Conservation (phyloP, 768 basidiomycete genomes). For the Dioszegia aurantiaca region DNA sequence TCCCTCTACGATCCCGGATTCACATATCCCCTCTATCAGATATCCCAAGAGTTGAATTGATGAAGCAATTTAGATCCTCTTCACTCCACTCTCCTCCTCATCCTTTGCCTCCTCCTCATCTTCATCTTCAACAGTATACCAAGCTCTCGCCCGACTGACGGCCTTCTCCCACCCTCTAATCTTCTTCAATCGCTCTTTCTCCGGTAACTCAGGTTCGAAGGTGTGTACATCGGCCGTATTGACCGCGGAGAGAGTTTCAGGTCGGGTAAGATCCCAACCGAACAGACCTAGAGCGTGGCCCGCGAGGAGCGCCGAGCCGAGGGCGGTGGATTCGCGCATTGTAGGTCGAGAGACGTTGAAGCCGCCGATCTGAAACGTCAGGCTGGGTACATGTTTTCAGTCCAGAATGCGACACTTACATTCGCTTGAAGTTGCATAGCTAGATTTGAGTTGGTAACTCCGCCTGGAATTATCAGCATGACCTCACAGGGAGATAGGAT, state of each 20-base stretch:
- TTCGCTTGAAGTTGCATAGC: slow-evolving; percentile 57
- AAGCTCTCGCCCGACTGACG: slow-evolving; percentile 74
- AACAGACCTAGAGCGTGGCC: slow-evolving; percentile 81
- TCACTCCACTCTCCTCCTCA: slow-evolving; percentile 33
- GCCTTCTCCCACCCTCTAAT: slow-evolving; percentile 86
- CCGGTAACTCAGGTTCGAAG: slow-evolving; percentile 63
- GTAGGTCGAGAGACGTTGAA: slow-evolving; percentile 87
- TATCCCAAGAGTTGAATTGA: background rate
- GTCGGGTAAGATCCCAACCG: slow-evolving; percentile 84
- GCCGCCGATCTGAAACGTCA: slow-evolving; percentile 68
- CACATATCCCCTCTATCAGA: too few relatives aligned
- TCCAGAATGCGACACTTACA: slow-evolving; percentile 48
- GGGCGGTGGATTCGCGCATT: slow-evolving; percentile 96
- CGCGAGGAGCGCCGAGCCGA: slow-evolving; percentile 91
- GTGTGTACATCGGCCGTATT: slow-evolving; percentile 76
- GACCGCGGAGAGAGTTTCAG: slow-evolving; percentile 77
- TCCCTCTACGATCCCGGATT: too few relatives aligned
- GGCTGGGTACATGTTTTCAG: background rate
- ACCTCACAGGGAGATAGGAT: background rate
- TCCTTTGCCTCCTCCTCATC: slow-evolving; percentile 45
- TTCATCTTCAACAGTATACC: slow-evolving; percentile 63
- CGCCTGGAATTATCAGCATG: slow-evolving; percentile 9
- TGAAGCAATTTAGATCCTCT: slow-evolving; percentile 8
- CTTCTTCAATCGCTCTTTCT: slow-evolving; percentile 61
- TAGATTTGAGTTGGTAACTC: slow-evolving; percentile 53